These are phyloP conservation scores for carrot (Daucus carota) DNA, from an alignment of 129 eudicot genomes.

Conservation along the genomic window DNA sequence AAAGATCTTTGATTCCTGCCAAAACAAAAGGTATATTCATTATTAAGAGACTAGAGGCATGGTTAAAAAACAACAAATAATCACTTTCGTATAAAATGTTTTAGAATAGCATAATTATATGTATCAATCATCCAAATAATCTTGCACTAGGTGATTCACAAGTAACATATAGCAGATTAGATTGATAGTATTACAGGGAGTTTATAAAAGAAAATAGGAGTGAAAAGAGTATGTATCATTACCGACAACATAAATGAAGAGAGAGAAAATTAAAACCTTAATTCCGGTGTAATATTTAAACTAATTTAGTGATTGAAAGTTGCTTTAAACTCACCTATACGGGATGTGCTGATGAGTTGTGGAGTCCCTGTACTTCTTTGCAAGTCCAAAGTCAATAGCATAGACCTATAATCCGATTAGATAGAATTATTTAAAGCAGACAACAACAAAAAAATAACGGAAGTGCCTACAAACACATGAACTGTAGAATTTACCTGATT, in stretches of 20 bases:
- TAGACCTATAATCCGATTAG: conserved; percentile 45
- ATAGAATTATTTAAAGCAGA: neutral
- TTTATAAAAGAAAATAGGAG: neutral
- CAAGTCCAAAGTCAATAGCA: conserved; percentile 92
- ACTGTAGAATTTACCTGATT: conserved; percentile 54
- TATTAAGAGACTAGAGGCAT: neutral
- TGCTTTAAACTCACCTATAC: conserved; percentile 51
- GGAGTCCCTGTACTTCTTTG: conserved; percentile 96
- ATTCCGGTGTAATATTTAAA: neutral
- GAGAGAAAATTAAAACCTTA: neutral
- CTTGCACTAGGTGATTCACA: neutral
- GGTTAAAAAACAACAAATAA: neutral
- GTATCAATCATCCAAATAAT: neutral
- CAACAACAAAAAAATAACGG: neutral
- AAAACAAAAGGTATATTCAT: too few species aligned
- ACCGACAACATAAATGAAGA: neutral
- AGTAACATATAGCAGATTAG: neutral
- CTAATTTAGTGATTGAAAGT: neutral
- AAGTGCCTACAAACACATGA: neutral
- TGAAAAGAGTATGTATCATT: neutral
- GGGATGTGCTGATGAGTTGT: conserved; percentile 93
- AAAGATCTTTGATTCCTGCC: neutral
- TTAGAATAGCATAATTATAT: too few species aligned
- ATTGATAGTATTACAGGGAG: neutral
- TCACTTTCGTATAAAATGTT: neutral